phyloP scores from a whole-genome alignment of 2,329 filamentous ascomycete species.

The Penicillium sp. region DNA sequence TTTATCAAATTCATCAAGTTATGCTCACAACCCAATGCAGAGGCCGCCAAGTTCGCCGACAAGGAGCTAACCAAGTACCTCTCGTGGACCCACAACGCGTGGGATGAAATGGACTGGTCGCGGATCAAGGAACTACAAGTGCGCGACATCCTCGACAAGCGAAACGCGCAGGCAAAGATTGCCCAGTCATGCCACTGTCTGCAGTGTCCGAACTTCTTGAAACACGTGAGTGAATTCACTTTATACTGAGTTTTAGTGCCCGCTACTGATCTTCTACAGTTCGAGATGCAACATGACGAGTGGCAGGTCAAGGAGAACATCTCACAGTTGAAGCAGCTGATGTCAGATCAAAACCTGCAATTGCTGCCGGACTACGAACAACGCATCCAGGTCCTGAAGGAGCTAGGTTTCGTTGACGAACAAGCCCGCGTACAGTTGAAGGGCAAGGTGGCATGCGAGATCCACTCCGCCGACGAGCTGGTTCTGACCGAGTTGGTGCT shows the following conservation, averaged over 20 bases:
- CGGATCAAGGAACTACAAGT: slow-evolving; percentile 80
- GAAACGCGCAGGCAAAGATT: slow-evolving; percentile 61
- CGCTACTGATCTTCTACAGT: slow-evolving; percentile 50
- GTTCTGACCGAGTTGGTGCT: slow-evolving; percentile 94
- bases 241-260: background rate
- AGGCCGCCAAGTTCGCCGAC: slow-evolving; percentile 60
- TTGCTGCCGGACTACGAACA: slow-evolving; percentile 96
- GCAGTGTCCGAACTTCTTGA: slow-evolving; percentile 74
- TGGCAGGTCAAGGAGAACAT: slow-evolving; percentile 97
- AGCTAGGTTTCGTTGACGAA: slow-evolving; percentile 87
- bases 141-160: slow-evolving; percentile 73
- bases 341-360: slow-evolving; percentile 95
- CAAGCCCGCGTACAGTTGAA: slow-evolving; percentile 88
- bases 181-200: slow-evolving; percentile 66
- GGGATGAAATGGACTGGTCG: slow-evolving; percentile 80
- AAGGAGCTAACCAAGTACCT: slow-evolving; percentile 67
- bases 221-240: slow-evolving; percentile 67
- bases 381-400: slow-evolving; percentile 84
- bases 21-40: slow-evolving; percentile 28
- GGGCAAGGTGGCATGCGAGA: slow-evolving; percentile 97
- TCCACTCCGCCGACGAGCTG: slow-evolving; percentile 93
- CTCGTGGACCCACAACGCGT: slow-evolving; percentile 71
- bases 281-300: slow-evolving; percentile 93
- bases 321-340: slow-evolving; percentile 75
- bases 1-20: slow-evolving; percentile 7